Evolutionary conservation across 2,329 filamentous ascomycete genomes (phyloP).

Genomic region (Phialocephala subalpina): DNA sequence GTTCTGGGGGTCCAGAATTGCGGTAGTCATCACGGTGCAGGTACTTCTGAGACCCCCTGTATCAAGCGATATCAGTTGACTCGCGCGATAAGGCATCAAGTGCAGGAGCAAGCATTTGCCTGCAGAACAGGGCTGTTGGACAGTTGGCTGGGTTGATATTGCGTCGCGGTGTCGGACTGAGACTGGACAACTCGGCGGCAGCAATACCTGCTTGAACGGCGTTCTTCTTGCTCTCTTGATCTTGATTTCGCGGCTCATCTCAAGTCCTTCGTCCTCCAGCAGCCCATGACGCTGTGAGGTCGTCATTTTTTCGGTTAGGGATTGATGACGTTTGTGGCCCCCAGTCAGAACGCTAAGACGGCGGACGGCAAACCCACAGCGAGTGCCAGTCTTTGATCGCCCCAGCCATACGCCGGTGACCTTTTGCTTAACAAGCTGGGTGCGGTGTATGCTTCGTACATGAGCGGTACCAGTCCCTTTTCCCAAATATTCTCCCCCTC

Average conservation of each 20-base stretch:
- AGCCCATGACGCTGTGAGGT: constrained; percentile 1
- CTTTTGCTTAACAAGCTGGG: not conserved
- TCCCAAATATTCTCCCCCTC: not conserved
- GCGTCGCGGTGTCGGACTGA: not conserved
- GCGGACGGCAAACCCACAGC: not conserved
- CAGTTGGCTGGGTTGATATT: not conserved
- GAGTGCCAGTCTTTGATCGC: not conserved
- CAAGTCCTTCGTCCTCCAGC: not conserved
- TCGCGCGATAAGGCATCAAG: not conserved
- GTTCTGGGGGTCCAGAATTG: not conserved
- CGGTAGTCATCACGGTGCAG: constrained; percentile 5
- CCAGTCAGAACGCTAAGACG: not conserved
- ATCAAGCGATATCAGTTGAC: constrained; percentile 2
- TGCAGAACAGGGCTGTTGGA: not conserved
- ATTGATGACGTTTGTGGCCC: not conserved
- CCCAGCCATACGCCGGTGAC: not conserved
- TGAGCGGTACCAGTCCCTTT: not conserved
- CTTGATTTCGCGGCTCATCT: constrained; percentile 10
- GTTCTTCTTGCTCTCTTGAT: not conserved
- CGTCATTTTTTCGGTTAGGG: constrained; percentile 1
- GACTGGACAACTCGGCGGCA: not conserved
- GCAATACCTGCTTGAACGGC: not conserved
- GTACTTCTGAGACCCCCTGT: constrained; percentile 1
- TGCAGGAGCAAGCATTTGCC: not conserved
- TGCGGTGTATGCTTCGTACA: not conserved